Base-by-base conservation (phyloP, 2,329 filamentous ascomycete species). In the Aspergillus sp. region DNA sequence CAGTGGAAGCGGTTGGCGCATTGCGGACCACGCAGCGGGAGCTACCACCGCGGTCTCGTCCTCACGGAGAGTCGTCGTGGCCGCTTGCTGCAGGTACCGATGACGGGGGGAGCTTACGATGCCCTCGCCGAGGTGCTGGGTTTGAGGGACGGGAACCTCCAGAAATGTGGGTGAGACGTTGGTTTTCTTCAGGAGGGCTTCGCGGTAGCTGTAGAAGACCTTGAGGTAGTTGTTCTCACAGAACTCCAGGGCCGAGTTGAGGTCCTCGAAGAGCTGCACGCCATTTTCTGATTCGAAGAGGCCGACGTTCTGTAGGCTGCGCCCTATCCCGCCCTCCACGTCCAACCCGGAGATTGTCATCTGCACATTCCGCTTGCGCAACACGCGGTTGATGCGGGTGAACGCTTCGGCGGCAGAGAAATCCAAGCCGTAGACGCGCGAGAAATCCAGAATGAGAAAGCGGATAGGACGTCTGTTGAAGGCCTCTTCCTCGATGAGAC, bases 361-460 rank as follows among this genome's bases (percentile, higher is more conserved):
- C 52, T 87, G 82, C 33, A 99, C 89, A 22, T 85, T 84, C 65
- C 90, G 89, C 57, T 86, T 84, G 55, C 85, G 78, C 2, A 97
- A 77, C 17, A 97, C 81, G 19, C 94, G 85, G 66, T 92, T 94
- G 71, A 99, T 91, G 13, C 92, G 88, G 54, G 89, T 91, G 68
- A 99, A 97, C 0, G 90, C 94, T 70, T 99, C 94, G 1, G 91
- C 93, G 1, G 94, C 93, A 0, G 93, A 97, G 69, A 96, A 99
- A 72, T 99, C 94, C 19, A 97, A 83, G 7, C 93, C 94, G 13
- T 88, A 92, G 40, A 99, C 94, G 57, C 94, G 88, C 58, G 84
- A 86, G 62, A 99, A 82, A 67, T 99, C 94, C 36, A 99, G 79
- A 16, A 99, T 84, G 40, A 99, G 78, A 68, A 91, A 99, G 59